Evolutionary conservation across 2,329 filamentous ascomycete species (phyloP).

Genomic region (Microsporum ferrugineum): DNA sequence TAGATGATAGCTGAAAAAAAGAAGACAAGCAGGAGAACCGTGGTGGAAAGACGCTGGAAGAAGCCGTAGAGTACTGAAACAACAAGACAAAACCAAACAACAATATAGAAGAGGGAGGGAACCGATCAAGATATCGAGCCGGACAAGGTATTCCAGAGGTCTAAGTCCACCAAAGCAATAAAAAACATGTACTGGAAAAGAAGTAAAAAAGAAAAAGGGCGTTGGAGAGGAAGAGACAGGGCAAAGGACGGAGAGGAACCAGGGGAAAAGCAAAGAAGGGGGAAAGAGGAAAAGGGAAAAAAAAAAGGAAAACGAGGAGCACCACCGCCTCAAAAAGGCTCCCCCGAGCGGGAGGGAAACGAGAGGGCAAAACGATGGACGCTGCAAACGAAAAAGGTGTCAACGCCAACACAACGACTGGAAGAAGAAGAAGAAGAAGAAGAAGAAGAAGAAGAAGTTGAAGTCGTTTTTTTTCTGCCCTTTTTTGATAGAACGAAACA

Average conservation of each 20-base stretch:
- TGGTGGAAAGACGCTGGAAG: slow-evolving; percentile 11
- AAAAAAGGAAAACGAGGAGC: slow-evolving; percentile 21
- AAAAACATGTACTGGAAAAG: slow-evolving; percentile 26
- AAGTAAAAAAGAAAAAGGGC: slow-evolving; percentile 17
- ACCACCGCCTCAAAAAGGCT: background rate
- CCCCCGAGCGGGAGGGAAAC: background rate
- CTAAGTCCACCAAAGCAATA: slow-evolving; percentile 10
- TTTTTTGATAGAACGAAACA: background rate
- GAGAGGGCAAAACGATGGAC: background rate
- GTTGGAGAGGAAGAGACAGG: slow-evolving; percentile 3
- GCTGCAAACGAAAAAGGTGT: background rate
- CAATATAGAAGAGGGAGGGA: background rate
- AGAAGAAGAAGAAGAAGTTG: background rate
- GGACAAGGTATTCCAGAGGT: slow-evolving; percentile 16
- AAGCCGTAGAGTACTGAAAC: slow-evolving; percentile 1
- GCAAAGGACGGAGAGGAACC: slow-evolving; percentile 16
- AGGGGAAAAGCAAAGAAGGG: slow-evolving; percentile 24
- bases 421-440: slow-evolving; percentile 5
- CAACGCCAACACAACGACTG: slow-evolving; percentile 14
- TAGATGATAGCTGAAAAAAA: background rate
- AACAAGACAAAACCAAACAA: slow-evolving; percentile 3
- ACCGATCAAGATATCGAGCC: slow-evolving; percentile 11
- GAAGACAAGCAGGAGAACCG: background rate
- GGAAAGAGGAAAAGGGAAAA: slow-evolving; percentile 17
- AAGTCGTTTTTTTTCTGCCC: background rate